Percentiles rank a stretch among this genome's conserved stretches.
Conservation (phyloP, 2,329 filamentous ascomycete genomes). For the Stemphylium lycopersici region DNA sequence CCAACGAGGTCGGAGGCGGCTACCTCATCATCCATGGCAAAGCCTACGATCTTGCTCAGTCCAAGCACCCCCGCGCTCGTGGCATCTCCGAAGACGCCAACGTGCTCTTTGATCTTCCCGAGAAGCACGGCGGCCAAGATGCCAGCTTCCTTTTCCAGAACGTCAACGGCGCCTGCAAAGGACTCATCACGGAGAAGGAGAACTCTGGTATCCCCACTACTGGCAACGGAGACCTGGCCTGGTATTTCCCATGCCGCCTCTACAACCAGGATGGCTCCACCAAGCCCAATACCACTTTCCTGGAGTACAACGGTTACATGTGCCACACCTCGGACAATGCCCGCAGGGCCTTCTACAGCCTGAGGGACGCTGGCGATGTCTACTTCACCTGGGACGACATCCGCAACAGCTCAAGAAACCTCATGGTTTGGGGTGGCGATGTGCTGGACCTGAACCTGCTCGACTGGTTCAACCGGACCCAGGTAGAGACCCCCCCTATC, state of each 20-base stretch:
- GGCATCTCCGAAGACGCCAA: constrained; percentile 79
- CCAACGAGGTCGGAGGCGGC: constrained; percentile 79
- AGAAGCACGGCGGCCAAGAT: constrained; percentile 85
- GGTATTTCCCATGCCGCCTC: constrained; percentile 94
- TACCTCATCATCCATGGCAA: constrained; percentile 97
- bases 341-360: constrained; percentile 76
- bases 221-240: constrained; percentile 72
- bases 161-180: constrained; percentile 96
- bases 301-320: constrained; percentile 81
- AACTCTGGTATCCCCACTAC: constrained; percentile 82
- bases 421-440: constrained; percentile 92
- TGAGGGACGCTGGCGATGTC: constrained; percentile 78
- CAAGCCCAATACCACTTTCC: constrained; percentile 72
- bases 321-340: constrained; percentile 80
- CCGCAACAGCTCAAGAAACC: constrained; percentile 83
- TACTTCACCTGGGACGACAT: constrained; percentile 97
- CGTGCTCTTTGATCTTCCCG: constrained; percentile 82
- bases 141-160: constrained; percentile 98
- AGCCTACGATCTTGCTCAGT: constrained; percentile 81
- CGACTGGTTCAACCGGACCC: constrained; percentile 83
- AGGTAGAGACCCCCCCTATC: constrained; percentile 75
- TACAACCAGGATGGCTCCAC: constrained; percentile 94
- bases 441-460: constrained; percentile 90
- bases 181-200: constrained; percentile 73
- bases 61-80: constrained; percentile 77